A percentile compares a stretch with the other conserved stretches of the same genome.
These are phyloP conservation scores for Baeospora myosura DNA, from an alignment of 1,284 basidiomycete genomes.

Conservation along the genomic window DNA sequence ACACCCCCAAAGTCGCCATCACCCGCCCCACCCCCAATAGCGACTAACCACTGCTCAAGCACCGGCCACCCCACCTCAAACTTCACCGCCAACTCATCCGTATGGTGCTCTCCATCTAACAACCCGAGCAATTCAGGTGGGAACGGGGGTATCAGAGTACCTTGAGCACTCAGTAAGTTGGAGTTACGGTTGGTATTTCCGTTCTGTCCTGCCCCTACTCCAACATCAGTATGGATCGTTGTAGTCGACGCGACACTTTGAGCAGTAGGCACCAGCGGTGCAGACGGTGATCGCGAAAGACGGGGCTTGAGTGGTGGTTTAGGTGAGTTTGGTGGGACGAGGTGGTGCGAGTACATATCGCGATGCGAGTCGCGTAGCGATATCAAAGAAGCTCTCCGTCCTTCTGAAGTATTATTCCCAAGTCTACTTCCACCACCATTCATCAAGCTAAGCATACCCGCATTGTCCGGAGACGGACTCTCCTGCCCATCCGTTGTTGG, in stretches of 20 bases:
- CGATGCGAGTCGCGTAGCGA: too few species aligned
- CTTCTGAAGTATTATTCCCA: slow-evolving; percentile 27
- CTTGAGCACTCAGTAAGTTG: too few species aligned
- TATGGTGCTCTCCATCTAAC: slow-evolving; percentile 84
- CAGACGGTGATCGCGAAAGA: slow-evolving; percentile 34
- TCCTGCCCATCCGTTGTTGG: too few species aligned
- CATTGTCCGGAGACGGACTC: slow-evolving; percentile 5
- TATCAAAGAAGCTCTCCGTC: slow-evolving; percentile 31
- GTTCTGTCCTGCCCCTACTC: slow-evolving; percentile 8
- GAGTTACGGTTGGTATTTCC: too few species aligned
- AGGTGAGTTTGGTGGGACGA: slow-evolving; percentile 8
- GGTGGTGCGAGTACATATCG: slow-evolving; percentile 2
- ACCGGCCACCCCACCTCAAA: slow-evolving; percentile 83
- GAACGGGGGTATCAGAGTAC: slow-evolving; percentile 24
- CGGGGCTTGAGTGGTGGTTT: slow-evolving; percentile 35
- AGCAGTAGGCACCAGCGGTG: slow-evolving; percentile 19
- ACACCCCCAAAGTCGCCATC: slow-evolving; percentile 38
- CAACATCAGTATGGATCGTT: too few species aligned
- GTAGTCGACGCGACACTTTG: slow-evolving; percentile 13
- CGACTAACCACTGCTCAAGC: slow-evolving; percentile 68
- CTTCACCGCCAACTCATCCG: slow-evolving; percentile 81
- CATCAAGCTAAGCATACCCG: background rate
- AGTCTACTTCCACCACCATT: slow-evolving; percentile 12
- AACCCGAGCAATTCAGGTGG: slow-evolving; percentile 56
- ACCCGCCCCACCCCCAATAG: slow-evolving; percentile 49